Conservation (phyloP, 805 yeast species). For the Nakazawaea holstii region DNA sequence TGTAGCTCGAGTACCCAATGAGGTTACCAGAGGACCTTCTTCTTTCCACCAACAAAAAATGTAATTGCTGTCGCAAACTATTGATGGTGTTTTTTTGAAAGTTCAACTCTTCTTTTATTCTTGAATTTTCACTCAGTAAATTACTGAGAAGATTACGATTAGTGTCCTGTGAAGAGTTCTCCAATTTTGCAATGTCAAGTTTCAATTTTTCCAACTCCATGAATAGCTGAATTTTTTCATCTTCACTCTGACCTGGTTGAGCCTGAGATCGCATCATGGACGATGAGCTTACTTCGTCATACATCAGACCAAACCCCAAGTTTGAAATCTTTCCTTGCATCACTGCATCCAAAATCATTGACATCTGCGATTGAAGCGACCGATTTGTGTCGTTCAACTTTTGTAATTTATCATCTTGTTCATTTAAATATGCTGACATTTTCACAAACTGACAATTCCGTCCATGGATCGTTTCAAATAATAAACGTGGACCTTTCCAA, state of each 20-base stretch:
- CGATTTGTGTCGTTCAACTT: constrained; percentile 30
- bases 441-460: constrained; percentile 24
- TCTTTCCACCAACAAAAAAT: constrained; percentile 39
- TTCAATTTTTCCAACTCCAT: constrained; percentile 40
- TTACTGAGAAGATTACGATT: constrained; percentile 20
- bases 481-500: constrained; percentile 34
- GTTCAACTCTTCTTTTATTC: constrained; percentile 42
- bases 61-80: constrained; percentile 45
- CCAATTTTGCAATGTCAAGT: constrained; percentile 27
- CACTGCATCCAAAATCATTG: constrained; percentile 39
- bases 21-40: constrained; percentile 19
- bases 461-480: constrained; percentile 22
- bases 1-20: background rate
- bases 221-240: constrained; percentile 24
- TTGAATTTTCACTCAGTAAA: constrained; percentile 30
- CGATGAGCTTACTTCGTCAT: constrained; percentile 36
- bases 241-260: constrained; percentile 14
- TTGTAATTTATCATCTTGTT: constrained; percentile 23
- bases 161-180: constrained; percentile 6
- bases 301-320: constrained; percentile 39
- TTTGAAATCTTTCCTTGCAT: constrained; percentile 46
- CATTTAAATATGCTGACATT: constrained; percentile 20
- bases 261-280: constrained; percentile 6
- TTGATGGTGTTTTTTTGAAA: constrained; percentile 38
- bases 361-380: constrained; percentile 36